These are phyloP conservation scores for Magnusiomyces tetraspermus DNA, from an alignment of 1,139 yeast species.

Conservation along the genomic window DNA sequence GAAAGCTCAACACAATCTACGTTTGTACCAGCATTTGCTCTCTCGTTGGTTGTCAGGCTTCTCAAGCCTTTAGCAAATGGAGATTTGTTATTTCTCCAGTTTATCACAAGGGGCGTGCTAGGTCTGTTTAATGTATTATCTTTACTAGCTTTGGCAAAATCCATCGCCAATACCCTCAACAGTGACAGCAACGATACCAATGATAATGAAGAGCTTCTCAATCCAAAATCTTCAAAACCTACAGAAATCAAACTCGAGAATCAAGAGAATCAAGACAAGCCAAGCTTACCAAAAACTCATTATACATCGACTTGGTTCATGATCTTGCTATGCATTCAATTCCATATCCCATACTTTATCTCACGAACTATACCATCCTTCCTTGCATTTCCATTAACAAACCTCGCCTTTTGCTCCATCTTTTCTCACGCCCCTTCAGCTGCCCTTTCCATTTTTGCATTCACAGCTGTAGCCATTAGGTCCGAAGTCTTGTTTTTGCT, in stretches of 20 bases:
- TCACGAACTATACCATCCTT: constrained; percentile 83
- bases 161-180: no score
- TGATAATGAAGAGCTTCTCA: no score
- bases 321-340: constrained; percentile 53
- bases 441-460: constrained; percentile 52
- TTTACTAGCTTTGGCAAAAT: no score
- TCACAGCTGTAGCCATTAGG: constrained; percentile 61
- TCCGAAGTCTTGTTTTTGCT: constrained; percentile 61
- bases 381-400: constrained; percentile 68
- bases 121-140: no score
- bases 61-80: neutral
- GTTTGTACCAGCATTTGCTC: constrained; percentile 57
- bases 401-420: constrained; percentile 44
- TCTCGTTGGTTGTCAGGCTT: neutral
- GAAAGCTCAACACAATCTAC: constrained; percentile 86
- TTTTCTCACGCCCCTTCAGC: constrained; percentile 41
- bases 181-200: neutral
- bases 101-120: no score
- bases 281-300: neutral
- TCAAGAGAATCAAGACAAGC: no score
- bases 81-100: no score
- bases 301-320: constrained; percentile 42
- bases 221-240: no score
- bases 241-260: no score
- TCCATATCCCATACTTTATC: constrained; percentile 68